Percentiles rank a stretch among this genome's conserved stretches.
phyloP scores from a whole-genome alignment of 2,329 filamentous ascomycete genomes.

The Pyrenochaeta sp. region DNA sequence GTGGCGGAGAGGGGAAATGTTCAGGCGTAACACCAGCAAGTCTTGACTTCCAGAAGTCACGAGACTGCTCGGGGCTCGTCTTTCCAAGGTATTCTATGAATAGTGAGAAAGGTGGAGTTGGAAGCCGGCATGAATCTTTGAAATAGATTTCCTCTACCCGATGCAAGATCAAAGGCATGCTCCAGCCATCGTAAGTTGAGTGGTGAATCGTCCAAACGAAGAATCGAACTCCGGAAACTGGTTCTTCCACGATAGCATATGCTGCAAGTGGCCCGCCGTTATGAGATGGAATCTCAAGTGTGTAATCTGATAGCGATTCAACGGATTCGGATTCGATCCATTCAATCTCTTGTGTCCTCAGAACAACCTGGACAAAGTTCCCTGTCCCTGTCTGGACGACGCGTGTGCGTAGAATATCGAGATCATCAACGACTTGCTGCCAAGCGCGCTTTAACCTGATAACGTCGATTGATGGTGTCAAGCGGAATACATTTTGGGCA shows the following conservation, averaged over 20 bases:
- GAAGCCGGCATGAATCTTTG: neutral
- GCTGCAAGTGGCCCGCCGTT: neutral
- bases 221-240: neutral
- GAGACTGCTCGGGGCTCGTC: neutral
- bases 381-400: too few relatives aligned
- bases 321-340: too few relatives aligned
- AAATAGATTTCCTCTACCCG: neutral
- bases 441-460: too few relatives aligned
- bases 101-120: neutral
- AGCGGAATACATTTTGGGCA: too few relatives aligned
- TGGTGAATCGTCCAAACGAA: conserved; percentile 8
- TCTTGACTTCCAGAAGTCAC: neutral
- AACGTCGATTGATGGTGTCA: too few relatives aligned
- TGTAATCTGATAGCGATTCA: too few relatives aligned
- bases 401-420: too few relatives aligned
- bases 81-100: neutral
- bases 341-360: too few relatives aligned
- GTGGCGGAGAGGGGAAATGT: neutral
- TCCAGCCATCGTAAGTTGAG: conserved; percentile 10
- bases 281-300: too few relatives aligned
- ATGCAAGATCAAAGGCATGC: conserved; percentile 1
- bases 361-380: too few relatives aligned
- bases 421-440: too few relatives aligned
- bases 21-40: neutral
- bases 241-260: neutral